Evolutionary conservation across 306 rosid genomes (phyloP).

Genomic region (Arachis hypogaea): DNA sequence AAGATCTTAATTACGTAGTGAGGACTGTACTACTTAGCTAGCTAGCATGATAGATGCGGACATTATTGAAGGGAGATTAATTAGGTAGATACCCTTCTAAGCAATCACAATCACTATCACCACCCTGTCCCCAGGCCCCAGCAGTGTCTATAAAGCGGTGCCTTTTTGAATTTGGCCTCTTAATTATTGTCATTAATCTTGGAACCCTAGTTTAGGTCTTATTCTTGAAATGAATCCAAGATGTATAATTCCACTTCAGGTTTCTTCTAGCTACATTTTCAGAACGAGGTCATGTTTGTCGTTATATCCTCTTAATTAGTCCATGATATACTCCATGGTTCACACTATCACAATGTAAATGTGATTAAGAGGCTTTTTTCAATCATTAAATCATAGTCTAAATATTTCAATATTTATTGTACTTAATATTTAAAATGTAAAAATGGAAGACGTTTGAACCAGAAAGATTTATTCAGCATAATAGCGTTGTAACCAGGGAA

Average conservation of each 20-base stretch:
- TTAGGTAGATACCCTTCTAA: slow-evolving; percentile 24
- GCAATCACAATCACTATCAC: slow-evolving; percentile 36
- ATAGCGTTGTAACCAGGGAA: too few species aligned
- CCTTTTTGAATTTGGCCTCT: slow-evolving; percentile 20
- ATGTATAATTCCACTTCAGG: slow-evolving; percentile 26
- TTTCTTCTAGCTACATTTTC: slow-evolving; percentile 24
- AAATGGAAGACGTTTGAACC: too few species aligned
- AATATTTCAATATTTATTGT: too few species aligned
- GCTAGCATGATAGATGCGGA: background rate
- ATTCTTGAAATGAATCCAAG: slow-evolving; percentile 26
- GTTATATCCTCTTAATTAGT: slow-evolving; percentile 33
- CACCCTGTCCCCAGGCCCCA: background rate
- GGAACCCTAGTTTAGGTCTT: slow-evolving; percentile 3
- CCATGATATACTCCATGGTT: background rate
- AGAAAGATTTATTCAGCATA: too few species aligned
- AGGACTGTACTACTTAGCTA: slow-evolving; percentile 4
- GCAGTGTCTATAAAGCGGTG: slow-evolving; percentile 16
- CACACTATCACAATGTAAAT: too few species aligned
- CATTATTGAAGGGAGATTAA: slow-evolving; percentile 27
- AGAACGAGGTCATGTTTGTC: slow-evolving; percentile 35
- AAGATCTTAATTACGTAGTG: slow-evolving; percentile 11
- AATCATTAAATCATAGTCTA: too few species aligned
- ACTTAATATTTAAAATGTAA: too few species aligned
- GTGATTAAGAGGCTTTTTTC: too few species aligned
- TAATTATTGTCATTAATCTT: background rate